Evolutionary conservation across 2,329 filamentous ascomycete genomes (phyloP), one percentile per base, ranked within the genome.

Genomic region (Beauveria asiatica): DNA sequence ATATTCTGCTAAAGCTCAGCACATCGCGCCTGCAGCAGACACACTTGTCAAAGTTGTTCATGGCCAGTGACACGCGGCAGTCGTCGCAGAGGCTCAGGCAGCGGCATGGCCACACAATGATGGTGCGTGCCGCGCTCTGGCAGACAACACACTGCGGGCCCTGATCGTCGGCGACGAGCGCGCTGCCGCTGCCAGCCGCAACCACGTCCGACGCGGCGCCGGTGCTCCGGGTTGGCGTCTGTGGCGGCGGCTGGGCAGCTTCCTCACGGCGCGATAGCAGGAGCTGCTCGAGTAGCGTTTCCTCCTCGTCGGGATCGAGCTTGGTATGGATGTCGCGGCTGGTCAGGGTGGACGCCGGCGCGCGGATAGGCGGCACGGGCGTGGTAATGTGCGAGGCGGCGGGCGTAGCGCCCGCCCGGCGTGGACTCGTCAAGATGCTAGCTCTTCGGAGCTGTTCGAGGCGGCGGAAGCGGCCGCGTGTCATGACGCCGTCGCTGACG

Each of bases 31-130:
- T 83, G 72, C 94, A 97, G 68, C 93, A 97, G 44, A 97, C 92
- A 70, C 94, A 99, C 70, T 90, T 95, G 64, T 92, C 90, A 71
- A 96, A 97, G 72, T 97, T 97, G 72, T 97, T 95, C 85, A 96
- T 92, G 3, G 94, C 94, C 63, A 97, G 80, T 48, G 90, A 93
- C 41, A 97, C 89, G 37, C 94, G 82, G 70, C 94, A 97, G 66
- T 97, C 94, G 72, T 99, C 94, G 70, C 94, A 97, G 13, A 97
- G 80, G 66, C 90, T 93, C 61, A 99, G 80, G 70, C 94, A 99
- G 2, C 94, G 89, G 71, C 94, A 99, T 0, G 94, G 94, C 94
- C 94, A 97, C 2, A 96, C 88, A 59, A 99, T 89, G 62, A 97
- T 89, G 8, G 90, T 95, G 19, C 94, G 82, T 3, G 92, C 86